These are phyloP conservation scores for Russula dissimulans DNA, from an alignment of 768 basidiomycete genomes.

Conservation along the genomic window DNA sequence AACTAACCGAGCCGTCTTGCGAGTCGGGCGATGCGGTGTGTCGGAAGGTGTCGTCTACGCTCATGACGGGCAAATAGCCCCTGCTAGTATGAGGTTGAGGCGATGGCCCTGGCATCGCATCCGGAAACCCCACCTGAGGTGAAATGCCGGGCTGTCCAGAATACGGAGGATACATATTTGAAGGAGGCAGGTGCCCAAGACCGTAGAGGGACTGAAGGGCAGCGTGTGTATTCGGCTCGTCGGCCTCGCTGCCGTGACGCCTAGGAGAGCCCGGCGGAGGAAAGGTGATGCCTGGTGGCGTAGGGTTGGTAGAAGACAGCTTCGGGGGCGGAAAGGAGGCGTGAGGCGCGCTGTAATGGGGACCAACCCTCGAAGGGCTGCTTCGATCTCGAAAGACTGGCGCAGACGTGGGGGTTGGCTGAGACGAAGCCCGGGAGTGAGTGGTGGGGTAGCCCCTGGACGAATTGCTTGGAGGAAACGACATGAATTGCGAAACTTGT, in stretches of 20 bases:
- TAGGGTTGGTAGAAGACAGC: not conserved
- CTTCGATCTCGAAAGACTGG: not conserved
- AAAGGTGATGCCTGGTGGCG: too few relatives aligned
- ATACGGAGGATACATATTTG: not conserved
- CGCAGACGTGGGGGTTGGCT: not conserved
- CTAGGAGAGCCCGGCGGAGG: not conserved
- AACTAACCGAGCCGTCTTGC: not conserved
- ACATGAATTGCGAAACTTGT: not conserved
- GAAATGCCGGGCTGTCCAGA: not conserved
- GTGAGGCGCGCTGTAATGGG: not conserved
- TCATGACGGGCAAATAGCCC: not conserved
- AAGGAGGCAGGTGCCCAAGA: not conserved
- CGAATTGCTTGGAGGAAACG: not conserved
- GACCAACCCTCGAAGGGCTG: not conserved
- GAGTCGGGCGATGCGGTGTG: not conserved
- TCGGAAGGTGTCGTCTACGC: not conserved
- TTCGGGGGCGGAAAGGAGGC: not conserved
- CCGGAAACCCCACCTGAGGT: not conserved
- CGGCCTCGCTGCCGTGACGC: not conserved
- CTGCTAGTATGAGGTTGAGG: not conserved
- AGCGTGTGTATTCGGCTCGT: not conserved
- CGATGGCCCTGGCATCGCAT: not conserved
- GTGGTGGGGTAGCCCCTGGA: not conserved
- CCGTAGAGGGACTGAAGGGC: not conserved
- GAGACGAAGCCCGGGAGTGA: not conserved